phyloP scores from a whole-genome alignment of 768 basidiomycete genomes.

The Boletus barrowsii region DNA sequence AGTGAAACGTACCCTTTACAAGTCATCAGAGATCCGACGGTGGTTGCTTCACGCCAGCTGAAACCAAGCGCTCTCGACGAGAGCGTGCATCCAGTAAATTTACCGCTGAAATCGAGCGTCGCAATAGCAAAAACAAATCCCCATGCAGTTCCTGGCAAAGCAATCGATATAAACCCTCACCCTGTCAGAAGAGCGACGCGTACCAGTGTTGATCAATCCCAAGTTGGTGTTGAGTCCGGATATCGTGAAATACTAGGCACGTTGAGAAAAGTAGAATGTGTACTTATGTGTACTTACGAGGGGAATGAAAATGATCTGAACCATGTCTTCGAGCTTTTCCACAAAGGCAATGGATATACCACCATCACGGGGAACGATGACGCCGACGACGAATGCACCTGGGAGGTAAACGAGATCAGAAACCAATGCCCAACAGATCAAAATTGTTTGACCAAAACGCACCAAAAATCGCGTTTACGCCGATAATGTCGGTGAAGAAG shows the following conservation, averaged over 20 bases:
- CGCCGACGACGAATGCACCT: constrained; percentile 81
- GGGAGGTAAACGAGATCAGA: neutral
- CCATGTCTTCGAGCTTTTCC: constrained; percentile 94
- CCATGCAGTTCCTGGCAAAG: constrained; percentile 68
- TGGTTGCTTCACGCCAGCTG: constrained; percentile 72
- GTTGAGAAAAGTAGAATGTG: neutral
- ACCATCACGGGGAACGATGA: constrained; percentile 84
- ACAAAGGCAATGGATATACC: constrained; percentile 81
- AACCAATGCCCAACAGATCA: neutral
- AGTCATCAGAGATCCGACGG: constrained; percentile 92
- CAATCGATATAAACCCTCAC: neutral
- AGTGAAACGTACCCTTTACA: constrained; percentile 77
- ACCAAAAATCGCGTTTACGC: constrained; percentile 94
- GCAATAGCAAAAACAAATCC: constrained; percentile 82
- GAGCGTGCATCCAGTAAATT: constrained; percentile 79
- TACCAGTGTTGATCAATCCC: constrained; percentile 75
- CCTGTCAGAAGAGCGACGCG: neutral
- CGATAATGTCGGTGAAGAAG: constrained; percentile 93
- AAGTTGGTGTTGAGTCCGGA: constrained; percentile 93
- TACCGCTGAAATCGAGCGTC: constrained; percentile 75
- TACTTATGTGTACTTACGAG: constrained; percentile 48
- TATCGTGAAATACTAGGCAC: constrained; percentile 81
- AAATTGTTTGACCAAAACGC: constrained; percentile 3
- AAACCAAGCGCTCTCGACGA: constrained; percentile 73
- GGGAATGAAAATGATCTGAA: constrained; percentile 85